Evolutionary conservation across 2,329 filamentous ascomycete genomes (phyloP).

Genomic region (Nectriaceae sp.): DNA sequence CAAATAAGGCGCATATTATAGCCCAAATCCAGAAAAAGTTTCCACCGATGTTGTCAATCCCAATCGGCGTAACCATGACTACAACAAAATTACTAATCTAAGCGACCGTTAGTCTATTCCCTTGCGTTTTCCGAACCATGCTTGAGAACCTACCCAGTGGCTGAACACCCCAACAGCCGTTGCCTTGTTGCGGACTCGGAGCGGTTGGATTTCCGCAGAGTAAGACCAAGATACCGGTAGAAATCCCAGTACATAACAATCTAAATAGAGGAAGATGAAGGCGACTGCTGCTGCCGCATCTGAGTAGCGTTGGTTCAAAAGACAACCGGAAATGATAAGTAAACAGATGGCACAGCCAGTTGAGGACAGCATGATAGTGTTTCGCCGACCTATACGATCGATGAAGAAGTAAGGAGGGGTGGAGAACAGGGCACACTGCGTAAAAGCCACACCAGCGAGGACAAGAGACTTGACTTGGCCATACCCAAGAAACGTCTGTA

Average conservation of each 20-base stretch:
- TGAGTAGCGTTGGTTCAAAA: not conserved
- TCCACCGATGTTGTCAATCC: slow-evolving; percentile 3
- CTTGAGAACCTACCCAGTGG: slow-evolving; percentile 2
- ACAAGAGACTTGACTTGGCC: slow-evolving; percentile 6
- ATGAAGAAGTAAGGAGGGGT: slow-evolving; percentile 7
- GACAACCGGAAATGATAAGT: slow-evolving; percentile 4
- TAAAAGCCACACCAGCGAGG: slow-evolving; percentile 7
- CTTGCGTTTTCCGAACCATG: no score
- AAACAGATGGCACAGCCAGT: slow-evolving; percentile 2
- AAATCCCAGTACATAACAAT: slow-evolving; percentile 4
- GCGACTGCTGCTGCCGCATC: slow-evolving; percentile 5
- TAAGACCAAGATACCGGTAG: not conserved
- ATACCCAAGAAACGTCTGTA: slow-evolving; percentile 2
- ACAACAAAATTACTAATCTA: slow-evolving; percentile 9
- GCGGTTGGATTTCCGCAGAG: slow-evolving; percentile 1
- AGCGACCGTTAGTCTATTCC: no score
- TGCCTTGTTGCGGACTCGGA: slow-evolving; percentile 1
- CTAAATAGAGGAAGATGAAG: slow-evolving; percentile 8
- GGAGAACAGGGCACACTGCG: slow-evolving; percentile 4
- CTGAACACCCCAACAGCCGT: slow-evolving; percentile 1
- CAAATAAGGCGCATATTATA: slow-evolving; percentile 5
- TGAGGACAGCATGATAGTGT: slow-evolving; percentile 5
- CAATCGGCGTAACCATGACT: slow-evolving; percentile 8
- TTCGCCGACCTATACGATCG: slow-evolving; percentile 6
- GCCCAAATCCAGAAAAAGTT: slow-evolving; percentile 13